Evolutionary conservation across 495 filamentous ascomycete species (phyloP).

Genomic region (Ramalina intermedia): DNA sequence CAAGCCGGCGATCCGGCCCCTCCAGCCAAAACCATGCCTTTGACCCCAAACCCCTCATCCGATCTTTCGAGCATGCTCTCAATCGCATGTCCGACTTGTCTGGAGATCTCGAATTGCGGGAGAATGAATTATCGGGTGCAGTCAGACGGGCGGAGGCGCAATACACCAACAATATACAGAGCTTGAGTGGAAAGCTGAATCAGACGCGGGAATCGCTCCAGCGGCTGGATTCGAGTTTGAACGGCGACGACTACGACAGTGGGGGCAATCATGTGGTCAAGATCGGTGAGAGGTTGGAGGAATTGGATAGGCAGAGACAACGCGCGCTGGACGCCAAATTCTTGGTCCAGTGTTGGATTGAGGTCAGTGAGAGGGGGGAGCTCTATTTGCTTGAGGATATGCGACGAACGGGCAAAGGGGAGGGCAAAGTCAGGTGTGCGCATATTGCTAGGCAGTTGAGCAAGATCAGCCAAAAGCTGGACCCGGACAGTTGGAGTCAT

Average conservation of each 20-base stretch:
- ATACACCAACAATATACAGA: constrained; percentile 77
- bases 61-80: constrained; percentile 83
- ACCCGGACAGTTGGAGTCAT: constrained; percentile 55
- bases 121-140: constrained; percentile 78
- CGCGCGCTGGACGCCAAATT: constrained; percentile 88
- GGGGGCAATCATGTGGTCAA: constrained; percentile 82
- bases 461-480: constrained; percentile 73
- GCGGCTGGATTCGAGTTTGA: constrained; percentile 67
- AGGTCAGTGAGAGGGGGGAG: constrained; percentile 74
- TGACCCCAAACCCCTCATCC: constrained; percentile 93
- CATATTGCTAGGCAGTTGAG: constrained; percentile 79
- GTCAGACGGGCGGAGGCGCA: constrained; percentile 86
- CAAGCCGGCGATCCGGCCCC: constrained; percentile 56
- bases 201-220: constrained; percentile 84
- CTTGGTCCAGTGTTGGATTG: constrained; percentile 87
- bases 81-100: constrained; percentile 65
- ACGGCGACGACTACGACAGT: constrained; percentile 40
- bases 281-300: constrained; percentile 84
- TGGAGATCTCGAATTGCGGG: constrained; percentile 67
- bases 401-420: constrained; percentile 58
- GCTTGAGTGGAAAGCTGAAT: constrained; percentile 72
- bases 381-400: constrained; percentile 70
- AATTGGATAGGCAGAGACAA: constrained; percentile 80
- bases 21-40: constrained; percentile 51
- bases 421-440: constrained; percentile 79